phyloP scores from a whole-genome alignment of 768 basidiomycete species.

The Leccinum rimulosum region DNA sequence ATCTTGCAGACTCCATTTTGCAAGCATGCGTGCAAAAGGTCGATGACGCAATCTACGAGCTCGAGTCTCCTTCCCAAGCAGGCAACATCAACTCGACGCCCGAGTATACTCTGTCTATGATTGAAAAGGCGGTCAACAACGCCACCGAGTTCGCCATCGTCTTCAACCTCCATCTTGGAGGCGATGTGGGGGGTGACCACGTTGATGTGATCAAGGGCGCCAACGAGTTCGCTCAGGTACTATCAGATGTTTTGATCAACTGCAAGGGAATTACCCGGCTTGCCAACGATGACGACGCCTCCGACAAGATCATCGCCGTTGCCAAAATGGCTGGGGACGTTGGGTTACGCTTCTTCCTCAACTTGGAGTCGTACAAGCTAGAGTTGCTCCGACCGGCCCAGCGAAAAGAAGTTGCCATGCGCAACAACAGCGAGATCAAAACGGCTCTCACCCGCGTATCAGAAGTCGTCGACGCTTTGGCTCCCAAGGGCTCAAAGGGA shows the following conservation, averaged over 20 bases:
- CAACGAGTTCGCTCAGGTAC: slow-evolving; percentile 92
- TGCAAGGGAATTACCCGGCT: slow-evolving; percentile 95
- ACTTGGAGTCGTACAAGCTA: slow-evolving; percentile 93
- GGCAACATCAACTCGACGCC: slow-evolving; percentile 98
- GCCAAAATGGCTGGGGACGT: slow-evolving; percentile 88
- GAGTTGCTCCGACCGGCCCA: slow-evolving; percentile 71
- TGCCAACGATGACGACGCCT: slow-evolving; percentile 85
- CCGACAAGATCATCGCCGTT: slow-evolving; percentile 82
- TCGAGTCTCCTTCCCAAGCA: slow-evolving; percentile 92
- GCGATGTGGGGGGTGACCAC: slow-evolving; percentile 87
- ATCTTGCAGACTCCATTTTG: slow-evolving; percentile 82
- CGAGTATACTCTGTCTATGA: slow-evolving; percentile 97
- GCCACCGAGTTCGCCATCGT: slow-evolving; percentile 95
- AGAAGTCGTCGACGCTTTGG: slow-evolving; percentile 79
- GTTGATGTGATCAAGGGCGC: slow-evolving; percentile 98
- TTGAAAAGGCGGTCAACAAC: slow-evolving; percentile 93
- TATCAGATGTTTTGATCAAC: slow-evolving; percentile 89
- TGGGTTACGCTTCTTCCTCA: slow-evolving; percentile 89
- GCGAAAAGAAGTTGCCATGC: slow-evolving; percentile 83
- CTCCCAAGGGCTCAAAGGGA: slow-evolving; percentile 79
- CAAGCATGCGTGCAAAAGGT: slow-evolving; percentile 97
- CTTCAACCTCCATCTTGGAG: slow-evolving; percentile 87
- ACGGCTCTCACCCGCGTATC: slow-evolving; percentile 80
- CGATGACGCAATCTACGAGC: slow-evolving; percentile 95
- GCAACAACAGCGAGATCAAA: slow-evolving; percentile 87